These are phyloP conservation scores for Fomitopsis schrenkii DNA, from an alignment of 1,284 basidiomycete species.

Conservation along the genomic window DNA sequence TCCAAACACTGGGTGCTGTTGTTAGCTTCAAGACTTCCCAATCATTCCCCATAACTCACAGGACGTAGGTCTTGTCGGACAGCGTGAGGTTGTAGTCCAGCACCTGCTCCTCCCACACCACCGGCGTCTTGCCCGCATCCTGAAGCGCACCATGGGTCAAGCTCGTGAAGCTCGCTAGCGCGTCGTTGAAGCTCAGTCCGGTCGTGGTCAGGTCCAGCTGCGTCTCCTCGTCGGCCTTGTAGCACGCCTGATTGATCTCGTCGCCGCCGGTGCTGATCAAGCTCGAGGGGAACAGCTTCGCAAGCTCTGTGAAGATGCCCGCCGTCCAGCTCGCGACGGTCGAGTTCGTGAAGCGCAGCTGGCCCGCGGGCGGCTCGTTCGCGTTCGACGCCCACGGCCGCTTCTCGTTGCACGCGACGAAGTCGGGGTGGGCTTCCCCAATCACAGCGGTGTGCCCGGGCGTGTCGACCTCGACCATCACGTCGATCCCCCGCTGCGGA, in stretches of 20 bases:
- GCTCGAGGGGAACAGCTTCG: constrained; percentile 48
- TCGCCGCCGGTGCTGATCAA: constrained; percentile 83
- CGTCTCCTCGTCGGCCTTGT: constrained; percentile 57
- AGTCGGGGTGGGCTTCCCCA: constrained; percentile 61
- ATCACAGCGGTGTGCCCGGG: constrained; percentile 80
- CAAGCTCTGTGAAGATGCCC: constrained; percentile 38
- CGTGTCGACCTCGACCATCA: constrained; percentile 68
- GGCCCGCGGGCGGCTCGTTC: constrained; percentile 78
- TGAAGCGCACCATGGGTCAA: constrained; percentile 45
- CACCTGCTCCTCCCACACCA: constrained; percentile 80
- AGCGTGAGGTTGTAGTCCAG: constrained; percentile 61
- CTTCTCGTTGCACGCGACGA: constrained; percentile 66
- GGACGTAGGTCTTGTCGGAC: constrained; percentile 63
- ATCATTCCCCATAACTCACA: constrained; percentile 36
- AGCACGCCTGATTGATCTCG: constrained; percentile 74
- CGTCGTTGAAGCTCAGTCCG: constrained; percentile 57
- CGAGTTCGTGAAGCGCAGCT: constrained; percentile 61
- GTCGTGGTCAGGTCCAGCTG: constrained; percentile 43
- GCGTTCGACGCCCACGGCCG: constrained; percentile 65
- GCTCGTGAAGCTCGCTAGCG: constrained; percentile 59
- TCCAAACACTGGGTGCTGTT: constrained; percentile 48
- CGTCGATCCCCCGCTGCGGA: constrained; percentile 71
- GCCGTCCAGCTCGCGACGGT: constrained; percentile 41
- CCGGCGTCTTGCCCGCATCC: constrained; percentile 48
- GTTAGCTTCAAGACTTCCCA: not conserved